Evolutionary conservation across 768 basidiomycete species (phyloP), one percentile per base, ranked within the genome.

Genomic region (Rhodotorula taiwanensis): DNA sequence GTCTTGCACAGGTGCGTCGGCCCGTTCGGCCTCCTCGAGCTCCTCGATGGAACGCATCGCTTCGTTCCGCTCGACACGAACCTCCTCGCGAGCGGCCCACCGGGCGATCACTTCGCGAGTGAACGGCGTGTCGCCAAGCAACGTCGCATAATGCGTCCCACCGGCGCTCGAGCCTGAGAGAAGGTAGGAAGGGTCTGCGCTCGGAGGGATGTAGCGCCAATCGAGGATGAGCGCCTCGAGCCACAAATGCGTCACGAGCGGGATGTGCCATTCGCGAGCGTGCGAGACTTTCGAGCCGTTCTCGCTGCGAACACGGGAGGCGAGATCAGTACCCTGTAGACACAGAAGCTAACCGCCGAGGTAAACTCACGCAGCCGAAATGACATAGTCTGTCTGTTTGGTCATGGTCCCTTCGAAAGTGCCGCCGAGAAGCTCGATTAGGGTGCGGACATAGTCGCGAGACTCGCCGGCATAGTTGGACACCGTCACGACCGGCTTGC

Each of bases 391-490:
- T 71, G 89, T 94, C 27, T 78, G 77, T 15, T 81, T 81, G 0
- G 83, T 82, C 86, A 97, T 87, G 52, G 83, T 87, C 0, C 90
- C 83, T 4, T 89, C 89, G 71, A 90, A 93, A 31, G 76, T 79
- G 2, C 83, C 90, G 3, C 90, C 92, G 81, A 89, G 83, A 8
- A 82, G 76, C 9, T 77, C 77, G 54, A 97, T 87, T 21, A 97
- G 78, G 65, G 83, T 84, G 77, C 90, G 90, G 54, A 97, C 80
- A 72, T 93, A 93, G 55, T 94, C 91, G 4, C 91, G 81, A 10
- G 87, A 81, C 42, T 85, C 83, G 4, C 92, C 91, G 0, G 88
- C 87, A 73, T 92, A 94, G 72, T 93, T 93, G 0, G 90, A 90
- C 2, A 94, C 79, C 0, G 90, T 88, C 58, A 94, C 84, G 41